A percentile compares a stretch with the other conserved stretches of the same genome.
These are phyloP conservation scores for Debaryomyces sp. DNA, from an alignment of 1,139 yeast species.

Conservation along the genomic window DNA sequence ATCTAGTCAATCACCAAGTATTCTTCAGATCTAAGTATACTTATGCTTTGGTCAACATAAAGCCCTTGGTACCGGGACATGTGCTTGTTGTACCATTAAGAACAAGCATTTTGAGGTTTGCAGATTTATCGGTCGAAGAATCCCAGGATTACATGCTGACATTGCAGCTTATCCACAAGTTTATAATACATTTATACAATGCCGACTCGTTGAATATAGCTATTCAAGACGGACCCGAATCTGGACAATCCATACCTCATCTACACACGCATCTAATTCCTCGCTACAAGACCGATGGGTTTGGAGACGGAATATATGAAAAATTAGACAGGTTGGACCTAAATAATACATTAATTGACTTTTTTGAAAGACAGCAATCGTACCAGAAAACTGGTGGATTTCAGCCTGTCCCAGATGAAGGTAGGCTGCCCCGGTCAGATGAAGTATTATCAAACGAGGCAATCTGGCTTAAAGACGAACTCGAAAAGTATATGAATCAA, in stretches of 20 bases:
- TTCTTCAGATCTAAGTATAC: constrained; percentile 58
- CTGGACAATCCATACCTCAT: constrained; percentile 95
- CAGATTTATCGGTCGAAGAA: constrained; percentile 72
- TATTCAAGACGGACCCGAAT: constrained; percentile 93
- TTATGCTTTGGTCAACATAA: constrained; percentile 83
- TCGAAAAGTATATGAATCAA: constrained; percentile 28
- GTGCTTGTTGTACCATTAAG: constrained; percentile 83
- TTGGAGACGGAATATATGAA: constrained; percentile 72
- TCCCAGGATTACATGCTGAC: constrained; percentile 76
- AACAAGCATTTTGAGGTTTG: constrained; percentile 56
- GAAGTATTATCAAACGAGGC: constrained; percentile 74
- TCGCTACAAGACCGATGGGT: constrained; percentile 62
- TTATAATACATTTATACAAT: constrained; percentile 63
- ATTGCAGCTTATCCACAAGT: constrained; percentile 68
- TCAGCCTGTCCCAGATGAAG: constrained; percentile 48
- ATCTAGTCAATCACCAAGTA: constrained; percentile 66
- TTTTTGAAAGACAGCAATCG: constrained; percentile 27
- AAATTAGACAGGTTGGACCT: constrained; percentile 54
- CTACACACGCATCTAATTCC: constrained; percentile 93
- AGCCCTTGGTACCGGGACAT: constrained; percentile 92
- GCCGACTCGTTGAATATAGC: constrained; percentile 87
- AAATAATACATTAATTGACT: constrained; percentile 31
- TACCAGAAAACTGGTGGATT: constrained; percentile 30
- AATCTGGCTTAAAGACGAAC: constrained; percentile 43
- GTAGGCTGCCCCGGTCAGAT: constrained; percentile 52